Evolutionary conservation across 768 basidiomycete genomes (phyloP), one percentile per base, ranked within the genome.

Genomic region (Suillus placidus): DNA sequence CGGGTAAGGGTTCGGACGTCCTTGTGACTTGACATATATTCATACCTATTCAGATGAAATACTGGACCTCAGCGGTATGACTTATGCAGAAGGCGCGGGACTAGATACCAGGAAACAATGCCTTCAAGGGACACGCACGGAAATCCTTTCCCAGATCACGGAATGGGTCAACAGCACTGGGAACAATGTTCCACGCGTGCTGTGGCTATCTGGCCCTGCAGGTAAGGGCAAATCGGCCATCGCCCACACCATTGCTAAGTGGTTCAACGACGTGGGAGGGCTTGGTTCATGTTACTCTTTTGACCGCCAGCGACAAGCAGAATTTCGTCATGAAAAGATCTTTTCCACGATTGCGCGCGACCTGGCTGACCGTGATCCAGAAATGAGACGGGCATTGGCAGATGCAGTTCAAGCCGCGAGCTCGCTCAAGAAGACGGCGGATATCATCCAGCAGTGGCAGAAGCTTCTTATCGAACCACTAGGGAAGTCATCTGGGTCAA

Each of bases 391-490:
- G 6, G 45, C 52, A 40, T 43, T 66, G 43, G 35, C 23, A n/a
- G 35, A 57, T 7, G 23, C 35, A n/a, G 8, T 66, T 12, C 6
- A 20, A 9, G 23, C 23, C 12, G 37, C 23, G 0, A 32, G 14
- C 12, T 26, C 35, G 4, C 62, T 66, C 13, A 49, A 51, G 26
- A 34, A 32, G 3, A 66, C 47, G 2, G 9, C 1, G 7, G 51
- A 64, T 34, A 35, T 61, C 45, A 23, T 1, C 32, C 26, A 35
- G 7, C 72, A 72, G 55, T 69, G 72, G 37, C 60, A 64, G 32
- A 54, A 66, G 10, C 61, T 72, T 20, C 67, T 73, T 23, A n/a
- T 73, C 49, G 51, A 57, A 16, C 70, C 72, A 4, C 57, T 64
- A 7, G 20, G 37, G 14, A 62, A 62, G 16, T 18, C 66, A 23